These are phyloP conservation scores for Leishmania mexicana DNA, from an alignment of 208 protist species.

Conservation along the genomic window DNA sequence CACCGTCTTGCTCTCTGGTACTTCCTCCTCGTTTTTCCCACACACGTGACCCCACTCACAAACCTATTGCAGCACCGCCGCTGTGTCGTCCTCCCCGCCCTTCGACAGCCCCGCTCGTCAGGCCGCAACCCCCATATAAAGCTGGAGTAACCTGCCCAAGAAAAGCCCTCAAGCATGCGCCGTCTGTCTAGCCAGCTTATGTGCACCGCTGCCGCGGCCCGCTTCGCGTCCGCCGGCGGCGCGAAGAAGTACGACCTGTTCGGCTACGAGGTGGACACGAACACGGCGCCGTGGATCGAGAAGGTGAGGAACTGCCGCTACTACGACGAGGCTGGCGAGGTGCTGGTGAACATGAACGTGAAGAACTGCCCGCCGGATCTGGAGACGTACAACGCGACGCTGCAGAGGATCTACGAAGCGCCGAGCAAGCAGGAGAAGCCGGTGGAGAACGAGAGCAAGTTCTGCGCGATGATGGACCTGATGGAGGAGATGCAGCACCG, in stretches of 20 bases:
- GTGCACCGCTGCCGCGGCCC: conserved; percentile 52
- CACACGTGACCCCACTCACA: background rate
- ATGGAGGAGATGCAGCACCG: conserved; percentile 90
- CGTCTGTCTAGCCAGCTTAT: conserved; percentile 67
- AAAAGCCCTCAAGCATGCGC: conserved; percentile 47
- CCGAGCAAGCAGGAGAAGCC: conserved; percentile 69
- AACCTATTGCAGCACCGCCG: background rate
- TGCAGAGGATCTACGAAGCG: conserved; percentile 83
- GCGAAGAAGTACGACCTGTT: conserved; percentile 89
- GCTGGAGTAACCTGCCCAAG: background rate
- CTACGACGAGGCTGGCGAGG: conserved; percentile 90
- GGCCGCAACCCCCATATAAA: background rate
- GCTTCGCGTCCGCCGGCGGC: conserved; percentile 43
- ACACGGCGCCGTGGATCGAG: conserved; percentile 84
- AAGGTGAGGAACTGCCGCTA: conserved; percentile 84
- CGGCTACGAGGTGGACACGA: conserved; percentile 87
- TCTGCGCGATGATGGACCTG: conserved; percentile 91
- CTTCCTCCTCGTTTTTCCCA: background rate
- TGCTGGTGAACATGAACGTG: conserved; percentile 90
- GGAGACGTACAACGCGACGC: conserved; percentile 86
- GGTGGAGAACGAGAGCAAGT: conserved; percentile 86
- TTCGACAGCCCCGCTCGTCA: background rate
- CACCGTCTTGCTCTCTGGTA: background rate
- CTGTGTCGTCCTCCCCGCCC: background rate
- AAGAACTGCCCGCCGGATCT: conserved; percentile 91